Evolutionary conservation across 306 rosid genomes (phyloP), one percentile per base, ranked within the genome.

Genomic region (Arachis hypogaea): DNA sequence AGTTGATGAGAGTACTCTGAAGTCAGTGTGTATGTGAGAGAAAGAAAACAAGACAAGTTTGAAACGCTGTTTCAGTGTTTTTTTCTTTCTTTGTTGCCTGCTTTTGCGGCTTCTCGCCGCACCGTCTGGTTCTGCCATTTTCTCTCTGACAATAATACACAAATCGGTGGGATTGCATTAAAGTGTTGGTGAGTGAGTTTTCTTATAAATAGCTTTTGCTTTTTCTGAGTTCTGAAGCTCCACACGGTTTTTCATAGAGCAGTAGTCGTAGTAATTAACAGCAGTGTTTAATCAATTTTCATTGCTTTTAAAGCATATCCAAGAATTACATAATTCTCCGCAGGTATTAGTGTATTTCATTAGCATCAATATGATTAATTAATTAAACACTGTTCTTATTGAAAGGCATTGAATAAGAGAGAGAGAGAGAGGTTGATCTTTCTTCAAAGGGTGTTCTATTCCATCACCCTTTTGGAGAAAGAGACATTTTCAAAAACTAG

Each of bases 51-150:
- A 30, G 54, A 5, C 40, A 40, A 43, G 59, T 74, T 46, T 41
- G 55, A 68, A 49, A 57, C 10, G 12, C 69, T 66, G 74, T 33
- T 33, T 33, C 7, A 63, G 67, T 3, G 8, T 18, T 49, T 47
- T 1, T 4, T 63, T 49, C 51, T 52, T 36, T 78, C 38, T 79
- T 75, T 75, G 38, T 33, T 33, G 38, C 81, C 76, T 79, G 85
- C 87, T 89, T 89, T 89, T 77, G 88, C 87, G 86, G 79, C 86
- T 75, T 47, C 72, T 77, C 78, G 92, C 97, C 93, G 98, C 80
- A 8, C 12, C 5, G 75, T 82, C 81, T 76, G 50, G 75, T 85
- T 71, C 85, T 73, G 82, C 75, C 76, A 71, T 79, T 80, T 72
- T 78, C 88, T 72, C 82, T 78, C 60, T 85, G 82, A 5, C 71